phyloP scores from a whole-genome alignment of 108 stramenopile species.

The Skeletonema marinoi region DNA sequence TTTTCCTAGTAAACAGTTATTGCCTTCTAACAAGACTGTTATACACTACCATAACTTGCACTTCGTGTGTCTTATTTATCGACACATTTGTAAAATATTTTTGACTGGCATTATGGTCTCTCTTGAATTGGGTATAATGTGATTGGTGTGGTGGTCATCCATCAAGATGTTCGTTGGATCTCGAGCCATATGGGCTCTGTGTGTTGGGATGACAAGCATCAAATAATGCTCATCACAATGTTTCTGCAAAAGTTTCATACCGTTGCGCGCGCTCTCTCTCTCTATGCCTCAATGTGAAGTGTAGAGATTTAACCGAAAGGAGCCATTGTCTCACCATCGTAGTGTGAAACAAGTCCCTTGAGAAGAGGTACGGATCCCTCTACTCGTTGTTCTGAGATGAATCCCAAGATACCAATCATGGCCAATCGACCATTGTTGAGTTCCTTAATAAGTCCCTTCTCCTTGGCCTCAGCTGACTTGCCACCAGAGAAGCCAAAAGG shows the following conservation, averaged over 20 bases:
- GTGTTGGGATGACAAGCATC: constrained; percentile 7
- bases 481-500: constrained; percentile 65
- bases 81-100: neutral
- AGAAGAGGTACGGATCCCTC: constrained; percentile 82
- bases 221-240: neutral
- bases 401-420: constrained; percentile 77
- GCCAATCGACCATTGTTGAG: constrained; percentile 84
- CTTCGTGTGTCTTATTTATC: neutral
- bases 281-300: too few relatives aligned
- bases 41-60: neutral
- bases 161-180: neutral
- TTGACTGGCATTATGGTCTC: neutral
- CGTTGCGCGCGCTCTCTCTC: neutral
- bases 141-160: neutral
- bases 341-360: constrained; percentile 67
- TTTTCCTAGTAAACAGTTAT: constrained; percentile 8
- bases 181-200: neutral
- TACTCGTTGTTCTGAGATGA: constrained; percentile 75
- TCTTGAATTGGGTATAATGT: neutral
- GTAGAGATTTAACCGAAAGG: constrained; percentile 39
- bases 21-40: constrained; percentile 4
- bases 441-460: constrained; percentile 61
- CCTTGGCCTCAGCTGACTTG: constrained; percentile 67
- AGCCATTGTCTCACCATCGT: constrained; percentile 78
- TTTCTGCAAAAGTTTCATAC: constrained; percentile 5